Evolutionary conservation across 106 monocot species (phyloP).

Genomic region (Ottelia alismoides): DNA sequence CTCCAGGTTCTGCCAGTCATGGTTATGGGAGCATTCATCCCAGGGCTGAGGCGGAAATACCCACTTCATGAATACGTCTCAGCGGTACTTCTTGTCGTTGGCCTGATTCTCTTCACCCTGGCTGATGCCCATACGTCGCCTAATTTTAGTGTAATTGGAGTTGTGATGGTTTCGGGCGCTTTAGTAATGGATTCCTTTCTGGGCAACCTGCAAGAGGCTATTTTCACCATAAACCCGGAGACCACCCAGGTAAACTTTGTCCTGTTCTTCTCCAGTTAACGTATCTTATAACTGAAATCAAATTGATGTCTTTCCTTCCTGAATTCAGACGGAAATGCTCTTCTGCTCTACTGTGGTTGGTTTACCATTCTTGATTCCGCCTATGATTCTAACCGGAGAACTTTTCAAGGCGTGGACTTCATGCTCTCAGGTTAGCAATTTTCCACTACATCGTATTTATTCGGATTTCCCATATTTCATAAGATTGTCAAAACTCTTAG

Average conservation of each 20-base stretch:
- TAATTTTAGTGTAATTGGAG: background rate
- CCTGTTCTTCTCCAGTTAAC: no score
- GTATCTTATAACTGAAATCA: no score
- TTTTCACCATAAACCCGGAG: slow-evolving; percentile 66
- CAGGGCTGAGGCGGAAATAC: slow-evolving; percentile 1
- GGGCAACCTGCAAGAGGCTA: no score
- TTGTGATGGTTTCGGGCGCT: no score
- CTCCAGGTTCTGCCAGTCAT: background rate
- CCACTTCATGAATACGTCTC: no score
- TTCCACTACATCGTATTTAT: no score
- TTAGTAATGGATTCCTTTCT: no score
- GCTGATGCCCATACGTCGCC: background rate
- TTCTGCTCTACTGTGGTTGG: slow-evolving; percentile 4
- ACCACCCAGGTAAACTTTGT: slow-evolving; percentile 55
- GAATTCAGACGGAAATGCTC: slow-evolving; percentile 1
- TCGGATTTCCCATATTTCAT: no score
- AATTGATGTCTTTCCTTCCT: no score
- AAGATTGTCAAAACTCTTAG: no score
- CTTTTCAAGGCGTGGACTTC: background rate
- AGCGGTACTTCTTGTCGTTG: no score
- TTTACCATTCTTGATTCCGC: slow-evolving; percentile 1
- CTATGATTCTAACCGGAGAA: slow-evolving; percentile 1
- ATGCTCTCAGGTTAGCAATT: slow-evolving; percentile 5
- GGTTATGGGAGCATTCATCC: slow-evolving; percentile 2
- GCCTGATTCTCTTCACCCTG: no score